Evolutionary conservation across 768 basidiomycete genomes (phyloP).

Genomic region (Leucosporidium yakuticum): DNA sequence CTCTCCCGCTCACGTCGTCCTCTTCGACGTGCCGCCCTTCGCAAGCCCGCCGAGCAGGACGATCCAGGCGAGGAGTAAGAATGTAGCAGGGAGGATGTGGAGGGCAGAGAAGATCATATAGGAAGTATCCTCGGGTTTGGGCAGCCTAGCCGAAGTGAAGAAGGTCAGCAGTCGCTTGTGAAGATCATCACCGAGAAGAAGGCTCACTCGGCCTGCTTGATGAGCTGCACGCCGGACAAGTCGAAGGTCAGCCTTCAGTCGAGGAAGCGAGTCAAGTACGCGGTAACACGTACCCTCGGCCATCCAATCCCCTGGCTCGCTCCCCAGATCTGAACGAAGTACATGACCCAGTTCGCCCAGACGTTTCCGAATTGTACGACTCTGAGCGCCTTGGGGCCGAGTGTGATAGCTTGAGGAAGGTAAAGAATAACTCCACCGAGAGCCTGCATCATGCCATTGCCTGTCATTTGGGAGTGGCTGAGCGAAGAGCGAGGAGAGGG

Average conservation of each 20-base stretch:
- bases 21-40: too few species aligned
- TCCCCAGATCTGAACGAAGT: not conserved
- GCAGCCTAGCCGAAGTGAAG: not conserved
- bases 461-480: not conserved
- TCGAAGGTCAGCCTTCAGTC: too few species aligned
- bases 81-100: not conserved
- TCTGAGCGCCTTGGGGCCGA: not conserved
- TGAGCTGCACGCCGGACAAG: not conserved
- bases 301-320: not conserved
- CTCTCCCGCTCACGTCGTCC: too few species aligned
- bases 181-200: not conserved
- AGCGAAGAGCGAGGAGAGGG: not conserved
- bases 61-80: not conserved
- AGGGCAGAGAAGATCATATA: not conserved
- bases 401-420: not conserved
- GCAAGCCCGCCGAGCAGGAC: too few species aligned
- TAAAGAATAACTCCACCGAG: not conserved
- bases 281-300: not conserved
- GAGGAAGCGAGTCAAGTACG: too few species aligned
- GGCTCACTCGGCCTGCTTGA: not conserved
- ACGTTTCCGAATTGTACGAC: not conserved
- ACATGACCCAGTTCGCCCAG: slow-evolving; percentile 1
- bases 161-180: not conserved
- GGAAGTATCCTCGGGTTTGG: not conserved
- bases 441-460: not conserved